phyloP scores from a whole-genome alignment of 306 rosid species.

The Lagenaria siceraria region DNA sequence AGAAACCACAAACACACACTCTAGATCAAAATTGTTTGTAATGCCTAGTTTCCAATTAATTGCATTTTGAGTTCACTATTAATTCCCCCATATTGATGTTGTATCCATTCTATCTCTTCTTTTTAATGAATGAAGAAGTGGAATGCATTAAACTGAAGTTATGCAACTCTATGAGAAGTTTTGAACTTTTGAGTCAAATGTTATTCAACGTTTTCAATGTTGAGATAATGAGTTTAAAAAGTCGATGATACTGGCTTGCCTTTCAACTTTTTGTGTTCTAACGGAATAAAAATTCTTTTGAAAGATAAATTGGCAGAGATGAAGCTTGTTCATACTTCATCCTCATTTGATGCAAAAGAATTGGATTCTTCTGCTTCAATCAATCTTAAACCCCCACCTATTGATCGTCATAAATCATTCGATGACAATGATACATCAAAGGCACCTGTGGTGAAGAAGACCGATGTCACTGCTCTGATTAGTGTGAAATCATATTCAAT shows the following conservation, averaged over 20 bases:
- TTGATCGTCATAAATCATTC: slow-evolving; percentile 71
- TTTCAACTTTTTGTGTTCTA: background rate
- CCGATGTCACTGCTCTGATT: slow-evolving; percentile 36
- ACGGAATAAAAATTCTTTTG: background rate
- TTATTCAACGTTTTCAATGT: background rate
- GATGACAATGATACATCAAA: slow-evolving; percentile 55
- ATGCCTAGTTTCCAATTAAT: background rate
- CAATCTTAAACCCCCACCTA: slow-evolving; percentile 91
- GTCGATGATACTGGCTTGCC: background rate
- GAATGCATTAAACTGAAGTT: background rate
- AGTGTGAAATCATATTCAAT: slow-evolving; percentile 71
- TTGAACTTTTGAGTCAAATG: background rate
- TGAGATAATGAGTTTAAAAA: background rate
- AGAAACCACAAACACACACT: background rate
- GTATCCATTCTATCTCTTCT: background rate
- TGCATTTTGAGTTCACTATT: background rate
- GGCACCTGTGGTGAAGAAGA: slow-evolving; percentile 53
- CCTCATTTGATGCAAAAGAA: slow-evolving; percentile 43
- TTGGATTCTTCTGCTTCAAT: slow-evolving; percentile 41
- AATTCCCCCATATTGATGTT: background rate
- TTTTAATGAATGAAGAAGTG: background rate
- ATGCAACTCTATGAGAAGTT: background rate
- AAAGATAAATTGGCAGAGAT: slow-evolving; percentile 41
- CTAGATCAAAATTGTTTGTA: background rate
- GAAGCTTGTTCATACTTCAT: slow-evolving; percentile 47